These are phyloP conservation scores for Raffaelea deltoideospora DNA, from an alignment of 2,329 filamentous ascomycete genomes.

Conservation along the genomic window DNA sequence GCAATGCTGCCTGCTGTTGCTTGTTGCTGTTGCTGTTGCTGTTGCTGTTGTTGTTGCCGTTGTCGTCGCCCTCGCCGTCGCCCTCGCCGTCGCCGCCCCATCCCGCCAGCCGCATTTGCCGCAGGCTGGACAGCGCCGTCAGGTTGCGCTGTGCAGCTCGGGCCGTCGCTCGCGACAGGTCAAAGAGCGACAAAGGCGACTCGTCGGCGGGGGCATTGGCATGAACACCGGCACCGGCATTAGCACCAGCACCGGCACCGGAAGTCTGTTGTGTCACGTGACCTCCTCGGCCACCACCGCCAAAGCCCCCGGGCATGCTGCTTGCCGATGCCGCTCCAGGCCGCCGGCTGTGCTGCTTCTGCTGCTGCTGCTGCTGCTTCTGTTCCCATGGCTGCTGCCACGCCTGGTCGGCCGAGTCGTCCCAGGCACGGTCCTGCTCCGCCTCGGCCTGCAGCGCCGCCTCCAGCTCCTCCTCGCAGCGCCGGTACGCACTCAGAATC, in stretches of 20 bases:
- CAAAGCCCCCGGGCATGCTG: conserved; percentile 44
- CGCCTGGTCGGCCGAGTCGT: conserved; percentile 47
- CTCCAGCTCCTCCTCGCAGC: conserved; percentile 65
- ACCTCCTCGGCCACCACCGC: too few species aligned
- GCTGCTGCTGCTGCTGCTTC: neutral
- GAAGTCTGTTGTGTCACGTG: too few species aligned
- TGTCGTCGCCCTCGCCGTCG: conserved; percentile 3
- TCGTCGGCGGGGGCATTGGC: conserved; percentile 26
- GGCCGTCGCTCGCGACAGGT: conserved; percentile 46
- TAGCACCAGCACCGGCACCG: too few species aligned
- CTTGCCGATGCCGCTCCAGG: too few species aligned
- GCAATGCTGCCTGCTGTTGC: too few species aligned
- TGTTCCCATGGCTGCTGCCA: conserved; percentile 25
- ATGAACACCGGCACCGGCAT: conserved; percentile 15
- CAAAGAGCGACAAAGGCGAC: conserved; percentile 49
- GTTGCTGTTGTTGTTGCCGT: neutral
- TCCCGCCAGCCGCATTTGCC: conserved; percentile 20
- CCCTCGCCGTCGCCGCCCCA: conserved; percentile 14
- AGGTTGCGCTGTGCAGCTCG: conserved; percentile 43
- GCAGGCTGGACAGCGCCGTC: conserved; percentile 36
- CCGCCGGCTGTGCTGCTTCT: neutral
- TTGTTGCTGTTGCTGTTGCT: too few species aligned
- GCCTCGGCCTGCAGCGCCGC: conserved; percentile 50
- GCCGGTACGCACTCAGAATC: conserved; percentile 58
- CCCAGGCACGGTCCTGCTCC: conserved; percentile 53